Evolutionary conservation across 352 stramenopile genomes (phyloP).

Genomic region (Phytopythium kandeliae): DNA sequence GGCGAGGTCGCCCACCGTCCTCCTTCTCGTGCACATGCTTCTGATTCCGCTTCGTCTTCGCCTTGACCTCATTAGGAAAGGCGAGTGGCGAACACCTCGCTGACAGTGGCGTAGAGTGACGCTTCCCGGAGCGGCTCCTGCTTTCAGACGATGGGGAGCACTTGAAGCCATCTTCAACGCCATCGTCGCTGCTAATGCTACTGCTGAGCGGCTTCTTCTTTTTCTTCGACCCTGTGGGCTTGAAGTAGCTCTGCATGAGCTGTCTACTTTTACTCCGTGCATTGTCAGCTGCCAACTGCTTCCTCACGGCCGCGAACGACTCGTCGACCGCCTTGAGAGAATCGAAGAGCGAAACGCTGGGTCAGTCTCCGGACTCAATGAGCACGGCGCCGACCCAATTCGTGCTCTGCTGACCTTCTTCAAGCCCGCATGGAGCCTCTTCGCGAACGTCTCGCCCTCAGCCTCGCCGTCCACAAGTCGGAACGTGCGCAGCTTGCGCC

Average conservation of each 20-base stretch:
- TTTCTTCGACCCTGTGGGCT: background rate
- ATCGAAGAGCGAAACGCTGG: too few relatives aligned
- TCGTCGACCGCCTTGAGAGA: slow-evolving; percentile 19
- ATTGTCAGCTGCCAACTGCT: slow-evolving; percentile 19
- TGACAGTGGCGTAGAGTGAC: background rate
- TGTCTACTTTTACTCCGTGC: slow-evolving; percentile 17
- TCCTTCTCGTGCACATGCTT: background rate
- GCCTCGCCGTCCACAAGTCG: slow-evolving; percentile 52
- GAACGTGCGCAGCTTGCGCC: slow-evolving; percentile 75
- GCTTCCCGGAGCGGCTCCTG: background rate
- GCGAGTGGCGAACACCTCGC: background rate
- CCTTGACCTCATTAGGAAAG: too few relatives aligned
- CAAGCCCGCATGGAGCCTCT: slow-evolving; percentile 48
- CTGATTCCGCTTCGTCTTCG: background rate
- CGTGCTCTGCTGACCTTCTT: slow-evolving; percentile 23
- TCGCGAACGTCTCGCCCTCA: slow-evolving; percentile 46
- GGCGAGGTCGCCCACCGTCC: background rate
- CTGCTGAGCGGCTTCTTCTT: background rate
- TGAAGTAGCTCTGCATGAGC: slow-evolving; percentile 25
- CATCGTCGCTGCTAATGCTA: background rate
- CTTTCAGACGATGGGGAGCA: background rate
- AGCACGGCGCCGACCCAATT: background rate
- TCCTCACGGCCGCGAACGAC: slow-evolving; percentile 23
- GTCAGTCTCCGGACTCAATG: background rate
- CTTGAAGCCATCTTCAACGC: background rate